These are phyloP conservation scores for Pseudomassariella vexata DNA, from an alignment of 2,329 filamentous ascomycete species.

Conservation along the genomic window DNA sequence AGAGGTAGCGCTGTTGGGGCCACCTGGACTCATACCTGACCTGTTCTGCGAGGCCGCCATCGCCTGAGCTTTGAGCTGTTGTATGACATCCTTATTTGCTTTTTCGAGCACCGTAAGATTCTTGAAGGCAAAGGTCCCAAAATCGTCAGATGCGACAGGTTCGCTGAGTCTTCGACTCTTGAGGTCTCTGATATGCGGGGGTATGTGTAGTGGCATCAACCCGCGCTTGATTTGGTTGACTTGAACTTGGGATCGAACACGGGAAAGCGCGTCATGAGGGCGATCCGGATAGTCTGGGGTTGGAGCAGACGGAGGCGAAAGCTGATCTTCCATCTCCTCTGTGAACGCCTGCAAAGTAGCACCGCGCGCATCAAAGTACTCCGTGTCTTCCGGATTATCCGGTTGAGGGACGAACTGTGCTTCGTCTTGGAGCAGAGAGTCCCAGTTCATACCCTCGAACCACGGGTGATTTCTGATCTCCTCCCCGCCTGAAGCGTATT, in stretches of 20 bases:
- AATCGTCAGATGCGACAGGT: conserved; percentile 83
- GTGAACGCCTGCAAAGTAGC: conserved; percentile 89
- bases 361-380: conserved; percentile 92
- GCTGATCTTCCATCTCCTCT: conserved; percentile 89
- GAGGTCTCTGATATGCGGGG: conserved; percentile 88
- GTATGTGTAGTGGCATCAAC: conserved; percentile 92
- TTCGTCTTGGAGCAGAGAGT: conserved; percentile 85
- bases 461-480: conserved; percentile 87
- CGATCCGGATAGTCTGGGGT: conserved; percentile 77
- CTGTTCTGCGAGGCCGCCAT: conserved; percentile 62
- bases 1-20: conserved; percentile 40
- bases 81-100: conserved; percentile 97
- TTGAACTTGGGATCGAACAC: conserved; percentile 68
- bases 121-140: conserved; percentile 95
- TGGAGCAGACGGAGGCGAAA: conserved; percentile 66
- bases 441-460: conserved; percentile 87
- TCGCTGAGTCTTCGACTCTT: conserved; percentile 87
- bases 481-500: conserved; percentile 75
- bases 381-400: conserved; percentile 93
- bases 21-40: conserved; percentile 37
- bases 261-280: conserved; percentile 89
- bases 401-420: conserved; percentile 90
- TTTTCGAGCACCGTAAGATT: conserved; percentile 95
- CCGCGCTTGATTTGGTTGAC: conserved; percentile 84
- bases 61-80: conserved; percentile 88